Base-by-base conservation (phyloP, 2,329 filamentous ascomycete genomes). In the Claviceps spartinae region DNA sequence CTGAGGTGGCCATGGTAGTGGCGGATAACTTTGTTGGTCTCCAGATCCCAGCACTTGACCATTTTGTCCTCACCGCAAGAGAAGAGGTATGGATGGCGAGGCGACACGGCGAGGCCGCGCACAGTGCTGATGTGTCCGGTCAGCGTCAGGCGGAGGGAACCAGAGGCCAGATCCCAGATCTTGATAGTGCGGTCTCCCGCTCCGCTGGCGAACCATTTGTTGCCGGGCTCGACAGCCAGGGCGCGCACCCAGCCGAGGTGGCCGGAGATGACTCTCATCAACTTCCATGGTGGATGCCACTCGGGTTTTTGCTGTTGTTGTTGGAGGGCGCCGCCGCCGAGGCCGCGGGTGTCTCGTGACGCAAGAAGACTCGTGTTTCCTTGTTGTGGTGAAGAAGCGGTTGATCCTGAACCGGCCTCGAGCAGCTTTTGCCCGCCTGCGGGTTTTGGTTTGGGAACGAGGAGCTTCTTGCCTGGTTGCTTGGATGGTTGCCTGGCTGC, bases 1-100 rank as follows among this genome's bases (percentile, higher is more conserved):
- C 88, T 95, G 22, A 98, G 73, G 70, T 98, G 93, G 18, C 94
- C 94, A 66, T 98, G 93, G 67, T 97, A 98, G 69, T 96, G 89
- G 41, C 91, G 81, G 63, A 97, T 96, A 54, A 98, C 93, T 69
- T 96, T 96, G 73, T 98, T 98, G n/a, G 91, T 96, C 69, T 98
- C 93, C 58, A 98, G 72, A 72, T 98, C 93, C 93, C 93, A 98
- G 71, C 93, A 98, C 70, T 98, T 98, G 56, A 98, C 93, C 90
- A 96, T 96, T 74, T 98, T 98, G 67, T 98, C 93, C 69, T 98
- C 93, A 54, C 88, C 94, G 63, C 93, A 98, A 11, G 89, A 95
- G 69, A 98, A 98, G 9, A 98, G 78, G 64, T 98, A 98, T 0
- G 93, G 94, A 69, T 98, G 93, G 47, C 93, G 77, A 16, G 90